Evolutionary conservation across 2,329 filamentous ascomycete genomes (phyloP).

Genomic region (Triangularia setosa): DNA sequence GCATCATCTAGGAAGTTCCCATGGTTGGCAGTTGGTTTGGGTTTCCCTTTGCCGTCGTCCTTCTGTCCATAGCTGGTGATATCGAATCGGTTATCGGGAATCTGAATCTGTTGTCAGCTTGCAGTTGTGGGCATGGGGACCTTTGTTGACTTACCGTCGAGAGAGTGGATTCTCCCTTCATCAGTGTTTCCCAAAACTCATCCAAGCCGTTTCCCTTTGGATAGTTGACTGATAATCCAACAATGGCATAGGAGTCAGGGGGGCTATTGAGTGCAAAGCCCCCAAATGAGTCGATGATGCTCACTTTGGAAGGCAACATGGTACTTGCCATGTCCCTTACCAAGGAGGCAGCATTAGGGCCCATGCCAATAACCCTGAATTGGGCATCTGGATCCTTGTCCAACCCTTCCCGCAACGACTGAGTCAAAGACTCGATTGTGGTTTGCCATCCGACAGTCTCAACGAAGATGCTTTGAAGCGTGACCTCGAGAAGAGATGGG

Average conservation of each 20-base stretch:
- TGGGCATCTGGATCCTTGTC: not conserved
- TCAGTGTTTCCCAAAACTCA: constrained; percentile 28
- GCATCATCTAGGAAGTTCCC: constrained; percentile 26
- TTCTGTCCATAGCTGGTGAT: constrained; percentile 22
- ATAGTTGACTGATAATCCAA: constrained; percentile 35
- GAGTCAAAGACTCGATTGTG: not conserved
- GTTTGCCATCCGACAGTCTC: not conserved
- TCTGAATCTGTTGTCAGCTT: constrained; percentile 30
- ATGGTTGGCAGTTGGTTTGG: constrained; percentile 16
- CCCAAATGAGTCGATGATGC: not conserved
- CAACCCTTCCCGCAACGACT: not conserved
- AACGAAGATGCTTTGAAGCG: not conserved
- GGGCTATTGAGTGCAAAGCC: not conserved
- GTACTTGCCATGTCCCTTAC: not conserved
- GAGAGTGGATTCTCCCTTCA: not conserved
- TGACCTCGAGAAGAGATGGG: not conserved
- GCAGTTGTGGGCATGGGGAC: constrained; percentile 27
- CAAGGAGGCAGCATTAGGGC: not conserved
- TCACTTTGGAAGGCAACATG: not conserved
- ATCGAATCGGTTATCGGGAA: constrained; percentile 27
- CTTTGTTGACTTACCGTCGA: not conserved
- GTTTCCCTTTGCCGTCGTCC: constrained; percentile 21
- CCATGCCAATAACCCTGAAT: not conserved
- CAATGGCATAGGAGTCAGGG: constrained; percentile 27
- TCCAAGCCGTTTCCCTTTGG: constrained; percentile 34